A percentile compares a stretch with the other conserved stretches of the same genome.
These are phyloP conservation scores for Bromus sterilis DNA, from an alignment of 176 grass and related monocot species.

Conservation along the genomic window DNA sequence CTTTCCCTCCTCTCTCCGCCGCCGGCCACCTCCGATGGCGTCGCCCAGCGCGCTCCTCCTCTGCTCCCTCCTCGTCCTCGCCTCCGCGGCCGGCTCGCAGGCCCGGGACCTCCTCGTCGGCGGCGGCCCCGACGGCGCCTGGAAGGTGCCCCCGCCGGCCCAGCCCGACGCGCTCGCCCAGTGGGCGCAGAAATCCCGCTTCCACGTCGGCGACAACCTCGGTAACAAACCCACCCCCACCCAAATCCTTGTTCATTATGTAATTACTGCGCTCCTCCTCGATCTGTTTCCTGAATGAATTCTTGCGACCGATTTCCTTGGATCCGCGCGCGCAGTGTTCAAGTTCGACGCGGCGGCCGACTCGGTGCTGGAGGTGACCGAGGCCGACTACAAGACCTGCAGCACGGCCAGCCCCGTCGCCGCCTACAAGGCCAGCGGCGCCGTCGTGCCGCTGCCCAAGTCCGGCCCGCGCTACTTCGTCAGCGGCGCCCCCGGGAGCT, in stretches of 20 bases:
- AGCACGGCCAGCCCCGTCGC: conserved; percentile 31
- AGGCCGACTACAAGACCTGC: conserved; percentile 36
- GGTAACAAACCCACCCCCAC: neutral
- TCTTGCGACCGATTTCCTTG: neutral
- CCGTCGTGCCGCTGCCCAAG: conserved; percentile 23
- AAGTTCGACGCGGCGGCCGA: conserved; percentile 19
- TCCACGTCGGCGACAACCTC: conserved; percentile 31
- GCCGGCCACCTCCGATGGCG: neutral
- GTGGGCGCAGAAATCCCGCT: conserved; percentile 19
- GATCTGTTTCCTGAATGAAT: neutral
- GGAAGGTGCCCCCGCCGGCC: conserved; percentile 14
- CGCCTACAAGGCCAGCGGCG: conserved; percentile 30
- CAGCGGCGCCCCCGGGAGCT: conserved; percentile 28
- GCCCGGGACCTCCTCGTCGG: conserved; percentile 28
- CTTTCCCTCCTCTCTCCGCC: neutral
- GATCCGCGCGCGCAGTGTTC: conserved; percentile 8
- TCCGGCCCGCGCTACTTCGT: conserved; percentile 44
- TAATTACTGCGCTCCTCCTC: neutral
- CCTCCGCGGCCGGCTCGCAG: neutral
- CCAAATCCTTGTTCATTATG: neutral
- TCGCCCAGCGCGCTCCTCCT: conserved; percentile 8
- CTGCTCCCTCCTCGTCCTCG: conserved; percentile 1
- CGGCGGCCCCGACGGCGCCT: neutral
- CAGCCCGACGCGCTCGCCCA: conserved; percentile 15
- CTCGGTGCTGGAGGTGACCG: conserved; percentile 34